Evolutionary conservation across 139 green algal genomes (phyloP), one percentile per base, ranked within the genome.

Genomic region (Chlamydomonas sphaeroides): DNA sequence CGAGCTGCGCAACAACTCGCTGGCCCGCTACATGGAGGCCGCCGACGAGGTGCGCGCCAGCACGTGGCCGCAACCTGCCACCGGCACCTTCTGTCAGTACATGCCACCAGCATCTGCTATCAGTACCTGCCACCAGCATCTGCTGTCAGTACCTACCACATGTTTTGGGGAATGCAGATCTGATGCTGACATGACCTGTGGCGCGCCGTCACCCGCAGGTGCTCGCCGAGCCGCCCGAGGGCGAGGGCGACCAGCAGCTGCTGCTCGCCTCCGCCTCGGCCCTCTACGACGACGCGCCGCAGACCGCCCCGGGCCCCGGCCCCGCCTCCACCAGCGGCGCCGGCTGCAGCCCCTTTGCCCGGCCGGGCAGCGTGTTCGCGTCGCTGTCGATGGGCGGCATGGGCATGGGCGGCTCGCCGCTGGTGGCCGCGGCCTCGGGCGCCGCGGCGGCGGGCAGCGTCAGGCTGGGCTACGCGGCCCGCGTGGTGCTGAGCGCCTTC

Each of bases 1-100:
- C 32, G 87, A 92, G 88, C 83, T 95, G 53, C 91, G 89, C 57
- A 80, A 78, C 49, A 85, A 86, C 53, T 79, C 66, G 71, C 56
- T 94, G 84, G 73, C 65, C 20, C 83, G 90, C 63, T 93, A 91
- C 80, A 80, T 80, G 23, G 85, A 80, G 51, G 79, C 39, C 3
- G 83, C 82, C 1, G 78, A 87, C 45, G 59, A 79, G 49, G 78
- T 85, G 66, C 56, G 88, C 42, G 33, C 26, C 20, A 70, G 61
- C 11, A n/a, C n/a, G n/a, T n/a, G n/a, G n/a, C n/a, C n/a, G n/a
- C n/a, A n/a, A n/a, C n/a, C n/a, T n/a, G n/a, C n/a, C n/a, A n/a
- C n/a, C n/a, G n/a, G n/a, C n/a, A n/a, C n/a, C n/a, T n/a, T n/a
- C n/a, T n/a, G n/a, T n/a, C n/a, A n/a, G n/a, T n/a, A n/a, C n/a